Percentiles rank a stretch among this genome's conserved stretches.
Conservation (phyloP, 1,284 basidiomycete species). For the Ganoderma multipileum region DNA sequence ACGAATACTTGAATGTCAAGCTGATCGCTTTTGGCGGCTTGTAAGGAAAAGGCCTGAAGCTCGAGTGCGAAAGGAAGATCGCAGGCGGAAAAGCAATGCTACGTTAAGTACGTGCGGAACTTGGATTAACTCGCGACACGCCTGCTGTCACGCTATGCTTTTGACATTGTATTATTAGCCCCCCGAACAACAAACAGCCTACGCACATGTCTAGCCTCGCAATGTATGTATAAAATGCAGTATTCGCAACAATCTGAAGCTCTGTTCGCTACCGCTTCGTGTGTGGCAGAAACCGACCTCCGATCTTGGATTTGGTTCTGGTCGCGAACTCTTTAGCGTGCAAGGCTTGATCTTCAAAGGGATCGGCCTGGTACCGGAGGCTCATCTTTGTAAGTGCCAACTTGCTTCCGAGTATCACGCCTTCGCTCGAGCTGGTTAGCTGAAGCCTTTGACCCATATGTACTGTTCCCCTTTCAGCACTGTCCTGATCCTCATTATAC, state of each 20-base stretch:
- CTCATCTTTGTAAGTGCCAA: too few species aligned
- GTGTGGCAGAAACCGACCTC: background rate
- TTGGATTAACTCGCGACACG: background rate
- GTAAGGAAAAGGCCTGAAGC: slow-evolving; percentile 10
- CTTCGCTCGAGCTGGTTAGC: too few species aligned
- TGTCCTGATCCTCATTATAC: background rate
- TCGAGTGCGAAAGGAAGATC: background rate
- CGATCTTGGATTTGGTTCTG: background rate
- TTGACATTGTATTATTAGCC: background rate
- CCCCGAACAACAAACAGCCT: background rate
- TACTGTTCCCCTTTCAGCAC: too few species aligned
- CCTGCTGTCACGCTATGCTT: background rate
- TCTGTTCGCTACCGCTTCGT: background rate
- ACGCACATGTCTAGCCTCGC: background rate
- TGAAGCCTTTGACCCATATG: too few species aligned
- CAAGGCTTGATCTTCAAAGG: too few species aligned
- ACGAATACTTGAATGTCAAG: slow-evolving; percentile 86
- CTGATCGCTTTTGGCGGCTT: slow-evolving; percentile 73
- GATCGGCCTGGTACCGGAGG: too few species aligned
- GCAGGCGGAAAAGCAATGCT: background rate
- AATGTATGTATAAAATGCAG: background rate
- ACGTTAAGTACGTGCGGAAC: background rate
- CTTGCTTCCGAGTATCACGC: too few species aligned
- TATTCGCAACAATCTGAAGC: background rate
- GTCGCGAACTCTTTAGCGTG: too few species aligned